Percentiles rank a stretch among this genome's conserved stretches.
Evolutionary conservation across 106 monocot species (phyloP).

Genomic region (Agapanthus africanus): DNA sequence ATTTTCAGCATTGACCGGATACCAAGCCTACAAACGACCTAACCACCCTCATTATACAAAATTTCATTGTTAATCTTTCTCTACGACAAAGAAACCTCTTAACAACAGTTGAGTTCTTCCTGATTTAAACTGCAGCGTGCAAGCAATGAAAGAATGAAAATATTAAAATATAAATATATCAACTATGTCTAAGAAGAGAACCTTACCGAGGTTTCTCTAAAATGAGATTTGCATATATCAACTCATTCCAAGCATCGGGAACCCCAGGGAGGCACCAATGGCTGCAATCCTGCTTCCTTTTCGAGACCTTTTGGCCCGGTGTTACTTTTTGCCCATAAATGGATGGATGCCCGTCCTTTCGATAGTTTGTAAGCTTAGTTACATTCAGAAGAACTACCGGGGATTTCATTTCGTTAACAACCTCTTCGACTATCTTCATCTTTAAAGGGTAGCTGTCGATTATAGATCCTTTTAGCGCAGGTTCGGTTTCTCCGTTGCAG

Average conservation of each 20-base stretch:
- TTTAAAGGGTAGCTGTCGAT: conserved; percentile 60
- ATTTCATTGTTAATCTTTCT: no score
- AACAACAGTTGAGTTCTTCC: no score
- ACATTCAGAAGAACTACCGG: conserved; percentile 70
- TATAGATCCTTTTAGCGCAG: conserved; percentile 37
- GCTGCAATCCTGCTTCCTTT: conserved; percentile 80
- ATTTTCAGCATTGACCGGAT: no score
- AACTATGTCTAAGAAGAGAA: no score
- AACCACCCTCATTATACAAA: no score
- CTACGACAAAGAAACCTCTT: no score
- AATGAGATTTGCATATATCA: conserved; percentile 73
- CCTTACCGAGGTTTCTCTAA: no score
- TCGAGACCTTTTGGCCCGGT: conserved; percentile 31
- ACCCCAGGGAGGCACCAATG: conserved; percentile 97
- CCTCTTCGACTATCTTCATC: conserved; percentile 70
- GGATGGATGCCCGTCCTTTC: conserved; percentile 82
- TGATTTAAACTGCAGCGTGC: no score
- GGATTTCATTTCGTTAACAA: conserved; percentile 47
- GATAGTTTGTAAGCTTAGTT: conserved; percentile 74
- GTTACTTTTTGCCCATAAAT: conserved; percentile 36
- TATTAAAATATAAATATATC: no score
- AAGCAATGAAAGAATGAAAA: no score
- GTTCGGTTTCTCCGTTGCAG: conserved; percentile 57
- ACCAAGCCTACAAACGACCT: no score
- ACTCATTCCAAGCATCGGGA: conserved; percentile 96